Base-by-base conservation (phyloP, 345 rosid species). In the Eucalyptus lansdowneana region DNA sequence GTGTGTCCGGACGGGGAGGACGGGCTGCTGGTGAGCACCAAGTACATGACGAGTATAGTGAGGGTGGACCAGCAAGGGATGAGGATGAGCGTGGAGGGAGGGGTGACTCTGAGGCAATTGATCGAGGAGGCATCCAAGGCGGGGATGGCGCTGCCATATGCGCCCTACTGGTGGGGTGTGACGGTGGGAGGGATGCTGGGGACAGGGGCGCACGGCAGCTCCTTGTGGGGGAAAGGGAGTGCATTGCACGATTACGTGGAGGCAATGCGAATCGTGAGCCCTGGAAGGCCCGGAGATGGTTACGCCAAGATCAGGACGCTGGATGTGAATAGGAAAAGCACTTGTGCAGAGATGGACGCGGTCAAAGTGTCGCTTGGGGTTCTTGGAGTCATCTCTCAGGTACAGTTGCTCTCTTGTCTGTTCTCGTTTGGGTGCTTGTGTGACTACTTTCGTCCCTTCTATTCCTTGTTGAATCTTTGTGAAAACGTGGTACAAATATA, bases 111-210 rank as follows among this genome's bases (percentile, higher is more conserved):
- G 87, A 92, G 94, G 89, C 93, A 95, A 90, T 86, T 97, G 14
- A 95, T 97, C 6, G 50, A 91, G 11, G 97, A 92, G 86, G 96
- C 96, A 2, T 96, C 96, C 58, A 91, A 92, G 88, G 94, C 91
- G 6, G 96, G 97, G 87, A 89, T 96, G 21, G 99, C 98, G 1
- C 92, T 97, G 88, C 96, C 99, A 4, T 93, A 97, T 86, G 83
- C 95, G 27, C 99, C 99, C 9, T 97, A 97, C 87, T 97, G 99
- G 99, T 97, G 97, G 97, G 99, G 99, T 14, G 29, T 96, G 45
- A 97, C 98, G 6, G 90, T 96, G 4, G 99, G 99, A 11, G 98
- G 99, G 10, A 62, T 97, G 42, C 29, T 97, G 91, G 93, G 95
- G 16, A 96, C 98, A 11, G 98, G 99, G 5, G 96, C 98, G 34